Evolutionary conservation across 2,329 filamentous ascomycete genomes (phyloP).

Genomic region (Aspergillus fumigatus): DNA sequence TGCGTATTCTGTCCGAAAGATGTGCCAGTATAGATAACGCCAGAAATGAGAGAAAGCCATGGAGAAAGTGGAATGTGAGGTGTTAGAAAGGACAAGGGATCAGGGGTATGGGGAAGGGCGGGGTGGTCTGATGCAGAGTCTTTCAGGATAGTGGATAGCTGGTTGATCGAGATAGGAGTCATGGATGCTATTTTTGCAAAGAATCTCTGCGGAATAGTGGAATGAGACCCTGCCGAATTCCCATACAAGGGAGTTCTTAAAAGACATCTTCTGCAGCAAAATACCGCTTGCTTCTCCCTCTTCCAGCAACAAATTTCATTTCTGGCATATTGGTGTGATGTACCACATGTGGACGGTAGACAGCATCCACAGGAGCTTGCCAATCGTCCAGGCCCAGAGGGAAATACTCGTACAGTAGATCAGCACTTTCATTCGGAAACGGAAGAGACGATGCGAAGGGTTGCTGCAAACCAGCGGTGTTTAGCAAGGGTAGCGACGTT

Average conservation of each 20-base stretch:
- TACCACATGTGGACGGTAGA: conserved; percentile 88
- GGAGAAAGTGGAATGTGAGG: neutral
- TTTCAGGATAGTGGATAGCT: neutral
- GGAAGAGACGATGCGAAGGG: conserved; percentile 54
- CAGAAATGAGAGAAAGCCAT: neutral
- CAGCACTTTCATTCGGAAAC: conserved; percentile 62
- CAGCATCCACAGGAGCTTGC: conserved; percentile 84
- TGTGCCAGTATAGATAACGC: neutral
- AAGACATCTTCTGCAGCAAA: conserved; percentile 59
- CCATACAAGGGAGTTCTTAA: conserved; percentile 7
- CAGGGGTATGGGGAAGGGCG: too few species aligned
- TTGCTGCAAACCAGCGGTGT: conserved; percentile 30
- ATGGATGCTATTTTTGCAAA: neutral
- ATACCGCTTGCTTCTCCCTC: conserved; percentile 66
- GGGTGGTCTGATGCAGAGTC: neutral
- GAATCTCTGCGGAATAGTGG: neutral
- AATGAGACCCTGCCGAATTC: neutral
- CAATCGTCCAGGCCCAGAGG: conserved; percentile 85
- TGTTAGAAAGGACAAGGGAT: too few species aligned
- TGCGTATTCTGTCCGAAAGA: neutral
- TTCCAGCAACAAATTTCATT: conserved; percentile 63
- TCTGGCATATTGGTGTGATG: conserved; percentile 76
- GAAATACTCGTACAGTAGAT: conserved; percentile 92
- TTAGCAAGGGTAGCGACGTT: conserved; percentile 30
- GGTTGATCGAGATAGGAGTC: neutral